Base-by-base conservation (phyloP, 169 alveolate species). In the Cryptosporidium sp. region DNA sequence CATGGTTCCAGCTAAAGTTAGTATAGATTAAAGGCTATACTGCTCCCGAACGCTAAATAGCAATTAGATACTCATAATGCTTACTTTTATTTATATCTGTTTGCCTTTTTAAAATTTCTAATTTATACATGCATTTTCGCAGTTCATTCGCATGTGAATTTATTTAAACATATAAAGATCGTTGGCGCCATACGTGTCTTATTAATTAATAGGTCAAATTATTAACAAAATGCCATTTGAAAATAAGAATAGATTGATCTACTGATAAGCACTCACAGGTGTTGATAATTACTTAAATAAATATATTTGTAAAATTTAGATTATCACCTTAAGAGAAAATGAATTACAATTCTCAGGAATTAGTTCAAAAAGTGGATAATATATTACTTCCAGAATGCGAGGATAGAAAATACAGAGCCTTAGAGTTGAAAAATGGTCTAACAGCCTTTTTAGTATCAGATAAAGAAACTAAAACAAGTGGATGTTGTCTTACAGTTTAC, bases 401-500 rank as follows among this genome's bases (percentile, higher is more conserved):
- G 18, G 75, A 80, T 43, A 37, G 89, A 35, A 43, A 80, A 41
- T 80, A 62, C 33, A 69, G 89, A 48, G 89, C 80, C 7, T 18
- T 80, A 29, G 65, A 62, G 7, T 31, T 80, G 9, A 67, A 62
- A 23, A 80, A 80, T 65, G 75, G 75, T 39, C 55, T 80, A 21
- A 80, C 73, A 3, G 89, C 67, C 14, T 80, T 80, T 80, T 41
- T 80, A 31, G 75, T 80, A 4, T 80, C 89, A 26, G 89, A 80
- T 65, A 59, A 59, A 43, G 89, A 80, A 80, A 62, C 89, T 29
- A 80, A 80, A 65, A 61, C 62, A 43, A 80, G 89, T 62, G 89
- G 89, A 18, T 58, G 89, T 62, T 80, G 80, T 23, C 41, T 80
- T 58, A 43, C 89, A 2, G 97, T 95, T 12, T 86, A 93, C 35